These are phyloP conservation scores for Kluyveromyces aestuarii DNA, from an alignment of 805 yeast species.

Conservation along the genomic window DNA sequence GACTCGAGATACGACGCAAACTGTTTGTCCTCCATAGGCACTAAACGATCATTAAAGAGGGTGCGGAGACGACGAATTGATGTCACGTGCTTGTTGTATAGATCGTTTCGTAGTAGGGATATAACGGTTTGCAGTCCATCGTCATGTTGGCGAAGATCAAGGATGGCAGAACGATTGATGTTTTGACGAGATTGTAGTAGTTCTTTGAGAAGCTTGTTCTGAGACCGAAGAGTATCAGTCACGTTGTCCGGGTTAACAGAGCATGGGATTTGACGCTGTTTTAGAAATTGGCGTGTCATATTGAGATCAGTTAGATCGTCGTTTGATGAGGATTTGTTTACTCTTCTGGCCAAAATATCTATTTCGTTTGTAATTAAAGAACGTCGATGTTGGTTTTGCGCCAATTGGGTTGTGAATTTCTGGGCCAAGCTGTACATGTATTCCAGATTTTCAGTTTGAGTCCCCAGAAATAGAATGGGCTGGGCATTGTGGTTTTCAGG, in stretches of 20 bases:
- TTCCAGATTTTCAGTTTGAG: slow-evolving; percentile 21
- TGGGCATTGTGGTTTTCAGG: slow-evolving; percentile 2
- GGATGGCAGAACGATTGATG: slow-evolving; percentile 9
- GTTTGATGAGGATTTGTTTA: slow-evolving; percentile 7
- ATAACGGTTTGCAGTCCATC: slow-evolving; percentile 13
- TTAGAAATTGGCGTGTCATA: not conserved
- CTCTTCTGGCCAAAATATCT: slow-evolving; percentile 13
- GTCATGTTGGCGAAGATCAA: slow-evolving; percentile 14
- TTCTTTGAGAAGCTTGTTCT: slow-evolving; percentile 9
- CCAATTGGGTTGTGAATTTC: slow-evolving; percentile 11
- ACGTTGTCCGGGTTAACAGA: not conserved
- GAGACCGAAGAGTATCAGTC: slow-evolving; percentile 3
- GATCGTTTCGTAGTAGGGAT: slow-evolving; percentile 11
- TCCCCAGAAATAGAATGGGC: slow-evolving; percentile 20
- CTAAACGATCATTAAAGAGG: slow-evolving; percentile 9
- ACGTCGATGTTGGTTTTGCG: slow-evolving; percentile 13
- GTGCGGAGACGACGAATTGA: slow-evolving; percentile 7
- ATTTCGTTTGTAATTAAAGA: slow-evolving; percentile 12
- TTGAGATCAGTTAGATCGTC: not conserved
- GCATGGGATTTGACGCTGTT: not conserved
- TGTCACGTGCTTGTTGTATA: slow-evolving; percentile 9
- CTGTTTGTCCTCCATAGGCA: slow-evolving; percentile 15
- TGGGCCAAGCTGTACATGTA: slow-evolving; percentile 18
- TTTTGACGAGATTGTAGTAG: slow-evolving; percentile 7
- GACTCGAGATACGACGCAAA: slow-evolving; percentile 14